Base-by-base conservation (phyloP, 2,329 filamentous ascomycete genomes). In the Xylariaceae sp. region DNA sequence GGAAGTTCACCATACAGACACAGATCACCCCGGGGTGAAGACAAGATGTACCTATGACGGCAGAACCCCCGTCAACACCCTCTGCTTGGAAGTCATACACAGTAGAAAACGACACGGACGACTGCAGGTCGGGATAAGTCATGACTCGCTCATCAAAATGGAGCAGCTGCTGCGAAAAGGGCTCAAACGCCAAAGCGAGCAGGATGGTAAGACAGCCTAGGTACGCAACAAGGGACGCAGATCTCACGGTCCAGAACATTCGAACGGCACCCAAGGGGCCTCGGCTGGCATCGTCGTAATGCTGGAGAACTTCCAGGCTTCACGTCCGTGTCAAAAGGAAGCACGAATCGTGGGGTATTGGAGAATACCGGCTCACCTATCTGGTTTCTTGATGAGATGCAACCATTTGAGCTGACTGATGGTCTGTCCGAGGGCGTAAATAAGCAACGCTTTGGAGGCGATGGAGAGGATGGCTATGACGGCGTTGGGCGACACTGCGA, bases 161-260 rank as follows among this genome's bases (percentile, higher is more conserved):
- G 36, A 58, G 56, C 49, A 58, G 3, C 48, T 58, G 56, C 51
- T 58, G 56, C 5, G 56, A 58, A 28, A 58, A 58, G 16, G 56
- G 50, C 24, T 58, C 51, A 24, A 58, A 58, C n/a, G 56, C 56
- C 21, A 58, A 37, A 19, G 50, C 43, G 17, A 58, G 44, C 11
- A 58, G 31, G 26, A 58, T 44, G 17, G 37, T 12, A 19, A 58
- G 29, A 44, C 50, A 50, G 3, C 37, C 56, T 28, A 55, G 17
- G 45, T 58, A 58, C 16, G 39, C 44, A 21, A 58, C 31, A 14
- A 58, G 24, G 2, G 44, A 48, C 7, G 44, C 50, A 24, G 55
- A 49, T 29, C 43, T 43, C 11, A 58, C 55, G 3, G 28, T 44
- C 44, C 44, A 58, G 43, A 58, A 58, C 43, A 58, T 36, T 17